Base-by-base conservation (phyloP, 2,329 filamentous ascomycete genomes). In the Epichloe hybrida region DNA sequence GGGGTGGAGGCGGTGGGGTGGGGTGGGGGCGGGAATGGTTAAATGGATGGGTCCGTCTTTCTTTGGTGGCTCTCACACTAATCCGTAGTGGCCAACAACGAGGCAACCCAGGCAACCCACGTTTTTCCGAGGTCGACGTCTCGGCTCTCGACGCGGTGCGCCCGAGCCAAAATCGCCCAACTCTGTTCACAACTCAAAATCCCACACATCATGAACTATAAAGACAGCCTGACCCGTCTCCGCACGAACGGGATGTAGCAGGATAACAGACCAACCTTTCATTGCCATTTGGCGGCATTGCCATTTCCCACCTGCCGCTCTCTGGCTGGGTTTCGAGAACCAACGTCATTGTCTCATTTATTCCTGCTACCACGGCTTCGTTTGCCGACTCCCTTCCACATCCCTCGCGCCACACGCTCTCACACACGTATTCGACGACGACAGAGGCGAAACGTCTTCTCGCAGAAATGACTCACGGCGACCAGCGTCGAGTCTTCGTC, bases 401-500 rank as follows among this genome's bases (percentile, higher is more conserved):
- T 31, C 27, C 11, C 27, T 31, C 27, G 27, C 27, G 27, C 27
- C 27, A 31, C 27, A 31, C 8, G 27, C 27, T 31, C 27, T 31
- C 27, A 31, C 27, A 4, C 27, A 9, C 3, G 4, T 31, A 31
- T 9, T 31, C 27, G 27, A 31, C 27, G 8, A 31, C 8, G 27
- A 31, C 27, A 31, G 3, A 4, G 1, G 27, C 27, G 27, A 31
- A 31, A 11, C 27, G 27, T 31, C 8, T 11, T 11, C 8, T 9
- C 8, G 15, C 7, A 20, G 13, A 21, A 36, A 54, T 48, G 53
- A 15, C n/a, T 12, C 44, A 42, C 35, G 27, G 48, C 37, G 46
- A 46, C n/a, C 21, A 37, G 9, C 53, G 53, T 37, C 52, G 40
- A 5, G 40, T 53, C 34, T 54, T 52, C 7, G 27, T 51, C n/a